A percentile compares a stretch with the other conserved stretches of the same genome.
Evolutionary conservation across 2,329 filamentous ascomycete species (phyloP).

Genomic region (Aspergillus awamori): DNA sequence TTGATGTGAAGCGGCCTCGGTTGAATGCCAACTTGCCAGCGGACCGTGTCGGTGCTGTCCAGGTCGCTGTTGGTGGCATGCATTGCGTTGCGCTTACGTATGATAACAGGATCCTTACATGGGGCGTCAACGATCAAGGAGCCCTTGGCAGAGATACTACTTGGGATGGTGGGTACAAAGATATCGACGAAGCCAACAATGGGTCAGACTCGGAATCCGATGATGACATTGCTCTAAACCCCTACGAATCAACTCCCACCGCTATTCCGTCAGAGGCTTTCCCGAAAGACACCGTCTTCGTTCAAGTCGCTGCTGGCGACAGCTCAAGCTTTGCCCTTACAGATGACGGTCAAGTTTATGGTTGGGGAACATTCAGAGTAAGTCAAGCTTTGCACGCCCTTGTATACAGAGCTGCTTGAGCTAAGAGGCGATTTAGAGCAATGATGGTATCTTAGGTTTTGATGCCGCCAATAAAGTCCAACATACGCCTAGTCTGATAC

Average conservation of each 20-base stretch:
- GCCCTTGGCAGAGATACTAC: slow-evolving; percentile 75
- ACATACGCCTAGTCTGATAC: slow-evolving; percentile 50
- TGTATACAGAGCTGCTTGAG: background rate
- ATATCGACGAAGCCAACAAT: slow-evolving; percentile 48
- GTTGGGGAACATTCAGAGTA: slow-evolving; percentile 65
- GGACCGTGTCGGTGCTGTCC: slow-evolving; percentile 67
- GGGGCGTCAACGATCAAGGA: slow-evolving; percentile 86
- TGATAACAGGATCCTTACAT: slow-evolving; percentile 80
- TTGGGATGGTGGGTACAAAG: slow-evolving; percentile 65
- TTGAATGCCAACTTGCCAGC: slow-evolving; percentile 64
- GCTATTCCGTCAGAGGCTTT: slow-evolving; percentile 53
- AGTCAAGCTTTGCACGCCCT: slow-evolving; percentile 26
- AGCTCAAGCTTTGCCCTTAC: slow-evolving; percentile 63
- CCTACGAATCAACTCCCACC: slow-evolving; percentile 57
- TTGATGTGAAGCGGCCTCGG: slow-evolving; percentile 75
- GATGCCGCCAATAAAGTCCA: slow-evolving; percentile 51
- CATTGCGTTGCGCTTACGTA: slow-evolving; percentile 75
- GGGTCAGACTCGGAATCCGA: slow-evolving; percentile 44
- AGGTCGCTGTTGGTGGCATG: slow-evolving; percentile 80
- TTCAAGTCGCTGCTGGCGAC: slow-evolving; percentile 61
- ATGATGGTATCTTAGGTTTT: slow-evolving; percentile 66
- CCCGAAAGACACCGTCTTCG: slow-evolving; percentile 58
- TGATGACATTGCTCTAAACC: slow-evolving; percentile 60
- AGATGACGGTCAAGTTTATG: slow-evolving; percentile 62
- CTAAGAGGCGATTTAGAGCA: slow-evolving; percentile 49